phyloP scores from a whole-genome alignment of 108 stramenopile genomes.

The Conticribra guillardii region DNA sequence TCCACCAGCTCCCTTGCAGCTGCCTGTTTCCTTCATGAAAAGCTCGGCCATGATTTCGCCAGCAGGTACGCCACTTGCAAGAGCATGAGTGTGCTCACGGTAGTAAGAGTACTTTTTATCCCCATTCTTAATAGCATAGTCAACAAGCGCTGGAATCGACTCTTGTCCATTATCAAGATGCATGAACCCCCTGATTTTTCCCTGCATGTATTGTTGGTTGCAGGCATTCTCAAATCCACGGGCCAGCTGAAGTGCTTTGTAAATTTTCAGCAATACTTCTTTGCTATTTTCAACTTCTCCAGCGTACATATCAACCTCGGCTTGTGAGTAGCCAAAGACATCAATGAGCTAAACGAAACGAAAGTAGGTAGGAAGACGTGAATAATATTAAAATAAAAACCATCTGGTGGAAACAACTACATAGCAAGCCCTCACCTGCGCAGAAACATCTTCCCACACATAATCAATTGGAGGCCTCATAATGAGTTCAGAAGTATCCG shows the following conservation, averaged over 20 bases:
- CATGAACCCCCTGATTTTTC: constrained; percentile 98
- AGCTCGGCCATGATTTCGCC: constrained; percentile 96
- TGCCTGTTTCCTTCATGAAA: constrained; percentile 97
- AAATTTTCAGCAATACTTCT: constrained; percentile 75
- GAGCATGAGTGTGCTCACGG: constrained; percentile 98
- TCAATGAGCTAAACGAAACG: constrained; percentile 53
- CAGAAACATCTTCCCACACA: constrained; percentile 63
- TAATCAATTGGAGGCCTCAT: constrained; percentile 89
- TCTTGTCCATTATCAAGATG: constrained; percentile 99
- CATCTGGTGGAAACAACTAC: not conserved
- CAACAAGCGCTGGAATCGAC: constrained; percentile 92
- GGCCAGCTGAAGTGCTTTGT: constrained; percentile 90
- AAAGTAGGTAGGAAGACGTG: not conserved
- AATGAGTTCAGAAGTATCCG: constrained; percentile 22
- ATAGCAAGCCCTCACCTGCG: constrained; percentile 46
- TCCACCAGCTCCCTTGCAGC: constrained; percentile 97
- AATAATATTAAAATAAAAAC: not conserved
- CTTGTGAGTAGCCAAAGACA: constrained; percentile 76
- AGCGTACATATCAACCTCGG: constrained; percentile 71
- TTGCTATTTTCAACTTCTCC: constrained; percentile 73
- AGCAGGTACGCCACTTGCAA: constrained; percentile 91
- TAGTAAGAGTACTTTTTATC: constrained; percentile 98
- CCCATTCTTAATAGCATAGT: constrained; percentile 89
- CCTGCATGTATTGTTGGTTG: constrained; percentile 99
- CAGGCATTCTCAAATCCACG: constrained; percentile 98